Percentiles rank a stretch among this genome's conserved stretches.
These are phyloP conservation scores for Candida silvatica DNA, from an alignment of 805 yeast genomes.

Conservation along the genomic window DNA sequence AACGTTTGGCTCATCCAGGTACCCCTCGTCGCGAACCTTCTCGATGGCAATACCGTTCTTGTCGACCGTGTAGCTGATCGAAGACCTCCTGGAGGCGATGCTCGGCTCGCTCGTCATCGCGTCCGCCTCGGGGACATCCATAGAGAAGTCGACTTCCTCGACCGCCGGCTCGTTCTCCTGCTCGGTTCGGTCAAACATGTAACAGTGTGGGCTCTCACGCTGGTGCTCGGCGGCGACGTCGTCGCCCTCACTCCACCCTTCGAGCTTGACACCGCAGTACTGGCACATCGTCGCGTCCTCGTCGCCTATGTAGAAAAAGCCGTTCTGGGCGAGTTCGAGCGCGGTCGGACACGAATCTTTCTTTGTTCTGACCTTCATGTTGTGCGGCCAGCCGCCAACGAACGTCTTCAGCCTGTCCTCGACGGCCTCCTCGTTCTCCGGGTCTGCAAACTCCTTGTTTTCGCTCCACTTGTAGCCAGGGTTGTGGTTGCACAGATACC, in stretches of 20 bases:
- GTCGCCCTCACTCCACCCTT: conserved; percentile 68
- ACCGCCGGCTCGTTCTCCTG: neutral
- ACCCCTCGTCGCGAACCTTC: conserved; percentile 15
- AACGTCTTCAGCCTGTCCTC: conserved; percentile 28
- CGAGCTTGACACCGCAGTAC: conserved; percentile 53
- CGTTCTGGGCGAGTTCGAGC: conserved; percentile 43
- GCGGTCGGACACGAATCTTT: conserved; percentile 30
- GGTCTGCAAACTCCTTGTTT: no score
- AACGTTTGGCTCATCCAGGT: conserved; percentile 17
- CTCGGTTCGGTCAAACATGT: conserved; percentile 21
- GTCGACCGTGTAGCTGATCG: neutral
- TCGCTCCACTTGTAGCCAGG: no score
- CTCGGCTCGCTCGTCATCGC: neutral
- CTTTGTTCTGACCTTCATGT: conserved; percentile 6
- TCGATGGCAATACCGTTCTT: conserved; percentile 2
- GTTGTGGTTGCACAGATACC: conserved; percentile 6
- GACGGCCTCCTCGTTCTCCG: no score
- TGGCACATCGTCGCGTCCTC: conserved; percentile 55
- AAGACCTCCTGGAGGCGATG: neutral
- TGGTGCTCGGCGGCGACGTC: conserved; percentile 54
- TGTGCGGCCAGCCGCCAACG: conserved; percentile 37
- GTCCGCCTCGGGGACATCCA: neutral
- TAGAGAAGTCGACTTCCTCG: neutral
- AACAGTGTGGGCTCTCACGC: conserved; percentile 33
- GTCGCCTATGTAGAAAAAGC: conserved; percentile 45